Conservation (phyloP, 2,329 filamentous ascomycete genomes). For the Cryphonectria nitschkei region DNA sequence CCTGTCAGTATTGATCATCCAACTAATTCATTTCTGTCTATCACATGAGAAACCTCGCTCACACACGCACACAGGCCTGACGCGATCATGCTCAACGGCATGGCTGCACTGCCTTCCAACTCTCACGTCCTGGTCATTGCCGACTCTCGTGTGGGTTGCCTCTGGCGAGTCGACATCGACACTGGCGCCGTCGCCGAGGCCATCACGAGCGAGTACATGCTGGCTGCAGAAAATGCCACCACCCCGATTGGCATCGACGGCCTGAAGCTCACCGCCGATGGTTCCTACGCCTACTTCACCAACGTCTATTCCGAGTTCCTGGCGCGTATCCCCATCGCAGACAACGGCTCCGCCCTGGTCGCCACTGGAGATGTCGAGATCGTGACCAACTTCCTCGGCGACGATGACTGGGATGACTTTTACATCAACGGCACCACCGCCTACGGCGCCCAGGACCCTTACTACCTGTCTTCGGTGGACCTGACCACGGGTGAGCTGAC, state of each 20-base stretch:
- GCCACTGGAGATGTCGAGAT: slow-evolving; percentile 15
- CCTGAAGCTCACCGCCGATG: slow-evolving; percentile 23
- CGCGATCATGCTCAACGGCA: slow-evolving; percentile 29
- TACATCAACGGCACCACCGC: slow-evolving; percentile 16
- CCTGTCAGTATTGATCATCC: not conserved
- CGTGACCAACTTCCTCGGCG: not conserved
- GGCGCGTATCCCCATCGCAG: slow-evolving; percentile 24
- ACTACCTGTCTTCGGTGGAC: slow-evolving; percentile 1
- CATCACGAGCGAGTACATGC: slow-evolving; percentile 13
- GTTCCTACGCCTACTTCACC: slow-evolving; percentile 27
- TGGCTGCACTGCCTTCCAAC: slow-evolving; percentile 23
- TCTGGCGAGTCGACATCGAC: slow-evolving; percentile 26
- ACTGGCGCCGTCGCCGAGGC: slow-evolving; percentile 20
- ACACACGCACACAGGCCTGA: slow-evolving; percentile 12
- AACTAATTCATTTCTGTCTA: no score
- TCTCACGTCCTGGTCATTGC: slow-evolving; percentile 21
- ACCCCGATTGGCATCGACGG: slow-evolving; percentile 26
- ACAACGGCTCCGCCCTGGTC: slow-evolving; percentile 14
- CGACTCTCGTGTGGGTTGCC: slow-evolving; percentile 22
- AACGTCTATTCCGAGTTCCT: slow-evolving; percentile 22
- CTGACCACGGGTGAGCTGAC: slow-evolving; percentile 16
- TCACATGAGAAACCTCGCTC: not conserved
- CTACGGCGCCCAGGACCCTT: slow-evolving; percentile 19
- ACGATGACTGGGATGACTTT: slow-evolving; percentile 21
- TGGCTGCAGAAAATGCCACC: slow-evolving; percentile 15